Evolutionary conservation across 768 basidiomycete species (phyloP), one percentile per base, ranked within the genome.

Genomic region (Steccherinum ochraceum): DNA sequence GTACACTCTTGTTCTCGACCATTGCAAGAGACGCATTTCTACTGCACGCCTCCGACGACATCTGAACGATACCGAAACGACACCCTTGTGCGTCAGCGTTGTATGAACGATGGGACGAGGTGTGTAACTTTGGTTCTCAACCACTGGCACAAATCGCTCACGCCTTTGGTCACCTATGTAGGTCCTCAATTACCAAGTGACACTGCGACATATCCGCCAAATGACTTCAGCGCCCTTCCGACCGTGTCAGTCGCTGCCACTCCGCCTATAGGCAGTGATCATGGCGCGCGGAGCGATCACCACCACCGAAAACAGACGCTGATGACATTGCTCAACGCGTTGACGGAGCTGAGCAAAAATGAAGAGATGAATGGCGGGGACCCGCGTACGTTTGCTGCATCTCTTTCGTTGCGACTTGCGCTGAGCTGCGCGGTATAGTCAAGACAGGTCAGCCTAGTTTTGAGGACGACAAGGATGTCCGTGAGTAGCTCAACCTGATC

Each of bases 391-490:
- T 27, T 42, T 35, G 1, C 12, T 13, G 5, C 12, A n/a, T 42
- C 12, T 35, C 44, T 24, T 35, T 35, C 16, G 30, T 35, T 16
- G 7, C 16, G 7, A 35, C 30, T 16, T 16, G 16, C 30, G 7
- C 30, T 35, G 30, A 35, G 7, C 30, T 7, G 7, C 30, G 30
- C n/a, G n/a, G n/a, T 16, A 16, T 16, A 35, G 30, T 35, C 30
- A 35, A 65, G 35, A 67, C 60, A 44, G 70, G 74, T 48, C 61
- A 68, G 43, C 74, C 78, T 0, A 77, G 67, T 52, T 77, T 80
- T 45, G 82, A 86, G 59, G 83, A 84, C 50, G 83, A 83, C 56
- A 71, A 69, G 58, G 83, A 83, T 56, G 77, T 79, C 55, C 80
- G 84, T 86, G 62, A 73, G 84, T 83, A 26, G 50, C 51, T n/a